Conservation (phyloP, 163 green algal genomes). For the Prototheca cutis region DNA sequence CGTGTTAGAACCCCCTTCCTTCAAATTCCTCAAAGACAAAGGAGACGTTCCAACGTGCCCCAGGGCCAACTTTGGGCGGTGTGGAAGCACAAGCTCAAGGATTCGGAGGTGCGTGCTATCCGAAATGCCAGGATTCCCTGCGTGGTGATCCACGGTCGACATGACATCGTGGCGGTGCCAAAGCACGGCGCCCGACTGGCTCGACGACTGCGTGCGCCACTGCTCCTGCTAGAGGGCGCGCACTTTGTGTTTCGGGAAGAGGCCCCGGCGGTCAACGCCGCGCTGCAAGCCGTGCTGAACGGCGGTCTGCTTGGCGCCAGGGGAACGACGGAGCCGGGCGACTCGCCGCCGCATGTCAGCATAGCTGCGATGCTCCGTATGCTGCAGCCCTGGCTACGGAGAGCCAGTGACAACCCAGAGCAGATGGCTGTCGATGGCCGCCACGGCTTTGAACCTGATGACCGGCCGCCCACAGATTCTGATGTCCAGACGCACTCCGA, state of each 20-base stretch:
- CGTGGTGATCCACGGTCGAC: not conserved
- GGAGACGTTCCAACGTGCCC: too few species aligned
- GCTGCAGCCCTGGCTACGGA: not conserved
- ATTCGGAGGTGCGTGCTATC: not conserved
- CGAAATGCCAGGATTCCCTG: not conserved
- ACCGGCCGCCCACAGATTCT: too few species aligned
- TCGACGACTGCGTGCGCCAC: not conserved
- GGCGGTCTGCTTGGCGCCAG: not conserved
- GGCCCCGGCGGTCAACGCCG: not conserved
- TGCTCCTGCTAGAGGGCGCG: not conserved
- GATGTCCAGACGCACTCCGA: too few species aligned
- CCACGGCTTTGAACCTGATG: too few species aligned
- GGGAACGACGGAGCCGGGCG: not conserved
- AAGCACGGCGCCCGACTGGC: not conserved
- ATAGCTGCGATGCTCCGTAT: not conserved
- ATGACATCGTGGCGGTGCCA: not conserved
- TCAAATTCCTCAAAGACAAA: too few species aligned
- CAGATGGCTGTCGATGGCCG: too few species aligned
- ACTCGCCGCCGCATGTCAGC: not conserved
- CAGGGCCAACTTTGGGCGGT: constrained; percentile 3
- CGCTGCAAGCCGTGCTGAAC: not conserved
- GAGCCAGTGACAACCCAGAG: too few species aligned
- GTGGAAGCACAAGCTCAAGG: constrained; percentile 1
- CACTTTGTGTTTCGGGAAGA: constrained; percentile 1
- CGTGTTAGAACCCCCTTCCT: too few species aligned